Conservation (phyloP, 1,284 basidiomycete genomes). For the Cystobasidiaceae sp. region DNA sequence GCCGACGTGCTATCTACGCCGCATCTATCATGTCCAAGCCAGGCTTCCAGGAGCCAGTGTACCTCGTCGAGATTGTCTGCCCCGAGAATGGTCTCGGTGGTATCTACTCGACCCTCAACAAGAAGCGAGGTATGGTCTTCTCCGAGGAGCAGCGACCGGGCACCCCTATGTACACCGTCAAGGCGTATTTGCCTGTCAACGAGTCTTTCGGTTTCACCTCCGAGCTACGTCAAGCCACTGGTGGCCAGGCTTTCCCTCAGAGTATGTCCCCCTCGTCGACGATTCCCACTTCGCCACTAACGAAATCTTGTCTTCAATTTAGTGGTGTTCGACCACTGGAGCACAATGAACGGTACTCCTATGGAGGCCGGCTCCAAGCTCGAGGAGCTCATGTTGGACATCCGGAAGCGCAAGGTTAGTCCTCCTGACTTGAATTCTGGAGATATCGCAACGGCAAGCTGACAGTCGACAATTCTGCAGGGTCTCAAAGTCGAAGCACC, state of each 20-base stretch:
- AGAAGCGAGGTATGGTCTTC: constrained; percentile 97
- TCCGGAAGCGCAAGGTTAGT: constrained; percentile 89
- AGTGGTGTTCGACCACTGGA: constrained; percentile 40
- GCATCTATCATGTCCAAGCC: constrained; percentile 88
- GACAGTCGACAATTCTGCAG: no score
- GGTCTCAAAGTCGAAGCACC: constrained; percentile 69
- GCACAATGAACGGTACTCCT: constrained; percentile 61
- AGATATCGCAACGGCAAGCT: no score
- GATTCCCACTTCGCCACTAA: neutral
- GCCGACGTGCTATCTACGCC: constrained; percentile 94
- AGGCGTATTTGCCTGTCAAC: constrained; percentile 93
- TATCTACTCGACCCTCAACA: constrained; percentile 91
- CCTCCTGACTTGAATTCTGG: no score
- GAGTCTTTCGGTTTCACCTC: constrained; percentile 99
- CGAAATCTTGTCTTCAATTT: neutral
- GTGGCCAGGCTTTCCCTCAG: constrained; percentile 65
- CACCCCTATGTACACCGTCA: constrained; percentile 99
- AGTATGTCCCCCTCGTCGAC: constrained; percentile 36
- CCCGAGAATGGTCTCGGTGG: constrained; percentile 97
- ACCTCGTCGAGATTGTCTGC: constrained; percentile 97
- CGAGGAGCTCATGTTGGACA: constrained; percentile 72
- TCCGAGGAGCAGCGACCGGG: constrained; percentile 94
- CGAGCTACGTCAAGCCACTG: constrained; percentile 84
- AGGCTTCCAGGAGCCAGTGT: constrained; percentile 92
- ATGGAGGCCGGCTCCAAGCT: constrained; percentile 80